These are phyloP conservation scores for Pythium volutum DNA, from an alignment of 352 stramenopile species.

Conservation along the genomic window DNA sequence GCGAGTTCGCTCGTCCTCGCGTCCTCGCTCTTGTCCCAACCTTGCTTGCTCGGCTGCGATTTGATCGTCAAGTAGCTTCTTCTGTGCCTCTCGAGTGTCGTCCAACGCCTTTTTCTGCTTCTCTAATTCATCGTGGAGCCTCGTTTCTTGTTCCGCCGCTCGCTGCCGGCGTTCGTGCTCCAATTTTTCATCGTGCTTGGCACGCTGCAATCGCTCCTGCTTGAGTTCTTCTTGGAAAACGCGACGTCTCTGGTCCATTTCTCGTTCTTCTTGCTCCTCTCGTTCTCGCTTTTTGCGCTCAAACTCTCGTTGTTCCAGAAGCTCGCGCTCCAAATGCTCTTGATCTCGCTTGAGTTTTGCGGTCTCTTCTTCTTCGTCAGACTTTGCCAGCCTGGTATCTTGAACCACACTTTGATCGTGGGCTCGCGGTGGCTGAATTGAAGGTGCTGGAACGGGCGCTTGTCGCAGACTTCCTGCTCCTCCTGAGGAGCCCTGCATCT, in stretches of 20 bases:
- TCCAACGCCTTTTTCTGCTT: conserved; percentile 34
- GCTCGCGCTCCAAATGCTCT: conserved; percentile 38
- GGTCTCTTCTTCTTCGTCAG: conserved; percentile 1
- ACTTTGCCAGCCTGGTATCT: background rate
- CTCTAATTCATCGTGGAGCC: conserved; percentile 32
- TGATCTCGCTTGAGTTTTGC: conserved; percentile 35
- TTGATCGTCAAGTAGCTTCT: conserved; percentile 24
- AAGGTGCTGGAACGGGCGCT: background rate
- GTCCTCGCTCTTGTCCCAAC: conserved; percentile 11
- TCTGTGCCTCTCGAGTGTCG: conserved; percentile 32
- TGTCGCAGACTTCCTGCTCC: background rate
- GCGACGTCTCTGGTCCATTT: conserved; percentile 32
- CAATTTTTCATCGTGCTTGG: conserved; percentile 40
- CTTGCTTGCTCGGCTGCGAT: conserved; percentile 21
- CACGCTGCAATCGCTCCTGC: conserved; percentile 28
- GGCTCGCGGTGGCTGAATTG: background rate
- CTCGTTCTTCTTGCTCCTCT: conserved; percentile 37
- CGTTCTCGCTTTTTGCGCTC: conserved; percentile 37
- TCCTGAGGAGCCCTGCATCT: conserved; percentile 1
- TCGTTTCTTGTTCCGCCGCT: conserved; percentile 33
- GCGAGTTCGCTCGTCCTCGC: conserved; percentile 27
- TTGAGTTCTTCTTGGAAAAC: conserved; percentile 48
- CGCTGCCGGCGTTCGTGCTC: conserved; percentile 23
- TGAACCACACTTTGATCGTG: background rate
- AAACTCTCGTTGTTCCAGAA: conserved; percentile 50